Percentiles rank a stretch among this genome's conserved stretches.
Conservation (phyloP, 2,329 filamentous ascomycete genomes). For the Trichoderma atroviride region DNA sequence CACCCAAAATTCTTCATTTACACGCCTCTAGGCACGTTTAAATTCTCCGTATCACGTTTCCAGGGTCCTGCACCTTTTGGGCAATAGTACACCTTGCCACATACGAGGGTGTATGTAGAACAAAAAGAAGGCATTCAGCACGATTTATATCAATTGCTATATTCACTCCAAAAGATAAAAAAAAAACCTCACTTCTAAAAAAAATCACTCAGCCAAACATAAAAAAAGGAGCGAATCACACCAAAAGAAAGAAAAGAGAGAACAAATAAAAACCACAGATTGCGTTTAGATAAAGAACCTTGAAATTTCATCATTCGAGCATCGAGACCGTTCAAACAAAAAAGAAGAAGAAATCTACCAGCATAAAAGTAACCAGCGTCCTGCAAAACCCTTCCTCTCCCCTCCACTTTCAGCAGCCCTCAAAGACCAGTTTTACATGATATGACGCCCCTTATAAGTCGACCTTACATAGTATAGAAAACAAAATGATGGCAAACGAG, state of each 20-base stretch:
- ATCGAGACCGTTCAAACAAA: background rate
- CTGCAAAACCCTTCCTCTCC: background rate
- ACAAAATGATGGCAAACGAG: background rate
- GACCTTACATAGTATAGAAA: background rate
- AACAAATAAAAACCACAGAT: background rate
- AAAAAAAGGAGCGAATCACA: background rate
- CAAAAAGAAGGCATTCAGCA: background rate
- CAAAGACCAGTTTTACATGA: conserved; percentile 3
- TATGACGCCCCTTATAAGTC: background rate
- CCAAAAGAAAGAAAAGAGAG: no score
- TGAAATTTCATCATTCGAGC: conserved; percentile 3
- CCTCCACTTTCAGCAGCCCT: background rate
- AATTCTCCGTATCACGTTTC: background rate
- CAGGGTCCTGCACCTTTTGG: background rate
- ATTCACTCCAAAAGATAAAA: background rate
- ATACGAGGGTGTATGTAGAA: background rate
- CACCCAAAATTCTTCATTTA: background rate
- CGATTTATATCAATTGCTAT: background rate
- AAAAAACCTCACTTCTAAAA: background rate
- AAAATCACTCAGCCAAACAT: background rate
- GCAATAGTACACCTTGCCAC: background rate
- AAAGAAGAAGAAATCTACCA: background rate
- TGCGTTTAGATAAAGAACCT: background rate
- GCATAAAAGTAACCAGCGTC: background rate
- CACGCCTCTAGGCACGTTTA: background rate